Base-by-base conservation (phyloP, 352 stramenopile species). In the Stephanocyclus meneghinianus region DNA sequence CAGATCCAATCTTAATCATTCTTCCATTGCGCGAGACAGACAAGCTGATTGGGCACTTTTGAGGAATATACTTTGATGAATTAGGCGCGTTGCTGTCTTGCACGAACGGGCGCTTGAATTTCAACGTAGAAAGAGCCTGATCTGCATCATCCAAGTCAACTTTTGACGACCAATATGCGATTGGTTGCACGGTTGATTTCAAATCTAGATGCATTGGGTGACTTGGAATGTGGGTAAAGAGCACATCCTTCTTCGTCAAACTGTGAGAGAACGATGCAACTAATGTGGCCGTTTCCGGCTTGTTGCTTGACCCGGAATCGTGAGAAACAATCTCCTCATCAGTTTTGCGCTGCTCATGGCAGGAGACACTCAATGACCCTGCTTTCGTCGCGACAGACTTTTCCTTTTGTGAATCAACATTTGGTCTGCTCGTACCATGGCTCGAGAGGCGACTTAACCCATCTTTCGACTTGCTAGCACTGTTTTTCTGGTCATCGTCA, bases 201-300 rank as follows among this genome's bases (percentile, higher is more conserved):
- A 29, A n/a, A 13, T 21, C 63, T 26, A 76, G 35, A 2, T 65
- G 18, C 8, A 80, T 45, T 3, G 64, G 64, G 5, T 74, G 21
- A 55, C 76, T 83, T 50, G 76, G 71, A 42, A 83, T 37, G 63
- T 83, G 76, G 16, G 59, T 76, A 16, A 83, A 63, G 5, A 75
- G 56, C 9, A 53, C 45, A 18, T 42, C 55, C 37, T 59, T 56
- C 8, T 42, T 61, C n/a, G 53, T 71, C n/a, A 71, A 18, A 18
- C 64, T 78, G 21, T 77, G 76, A 7, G 63, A 71, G 9, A 83
- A 79, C 9, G 76, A 83, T 30, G 70, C 76, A 6, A 83, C 70
- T 21, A 83, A 35, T 3, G 47, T 76, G 21, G 70, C 53, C 1
- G 53, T 30, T 45, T 67, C 30, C n/a, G 30, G 11, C 16, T 18